Evolutionary conservation across 148 eudicot species (phyloP).

Genomic region (Persicaria tinctoria): DNA sequence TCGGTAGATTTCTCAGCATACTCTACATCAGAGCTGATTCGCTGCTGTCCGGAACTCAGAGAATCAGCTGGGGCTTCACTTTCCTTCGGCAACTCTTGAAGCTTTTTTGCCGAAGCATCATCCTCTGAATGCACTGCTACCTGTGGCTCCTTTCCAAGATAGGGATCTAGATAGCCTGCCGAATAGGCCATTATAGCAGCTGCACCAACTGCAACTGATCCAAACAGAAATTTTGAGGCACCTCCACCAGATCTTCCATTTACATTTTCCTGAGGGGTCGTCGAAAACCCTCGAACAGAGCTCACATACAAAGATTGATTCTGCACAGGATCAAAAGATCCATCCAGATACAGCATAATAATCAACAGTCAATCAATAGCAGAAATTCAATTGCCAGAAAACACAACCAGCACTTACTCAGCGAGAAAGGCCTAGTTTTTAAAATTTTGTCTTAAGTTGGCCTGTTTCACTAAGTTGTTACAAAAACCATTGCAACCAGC

Average conservation of each 20-base stretch:
- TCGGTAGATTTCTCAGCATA: slow-evolving; percentile 24
- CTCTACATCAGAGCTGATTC: slow-evolving; percentile 24
- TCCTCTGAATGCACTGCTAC: slow-evolving; percentile 16
- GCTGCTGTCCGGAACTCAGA: slow-evolving; percentile 20
- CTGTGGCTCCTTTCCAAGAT: slow-evolving; percentile 25
- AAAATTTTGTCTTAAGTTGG: no score
- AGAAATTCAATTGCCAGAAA: background rate
- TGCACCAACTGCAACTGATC: slow-evolving; percentile 56
- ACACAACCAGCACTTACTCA: slow-evolving; percentile 1
- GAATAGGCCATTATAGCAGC: slow-evolving; percentile 47
- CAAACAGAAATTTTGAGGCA: slow-evolving; percentile 41
- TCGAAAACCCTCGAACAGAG: slow-evolving; percentile 46
- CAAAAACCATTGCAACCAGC: background rate
- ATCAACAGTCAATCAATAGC: background rate
- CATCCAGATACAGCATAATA: background rate
- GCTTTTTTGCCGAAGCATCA: slow-evolving; percentile 17
- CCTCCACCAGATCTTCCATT: slow-evolving; percentile 30
- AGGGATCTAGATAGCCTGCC: slow-evolving; percentile 37
- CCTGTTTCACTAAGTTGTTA: background rate
- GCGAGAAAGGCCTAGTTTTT: no score
- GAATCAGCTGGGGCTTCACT: slow-evolving; percentile 16
- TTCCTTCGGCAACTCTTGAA: slow-evolving; percentile 18
- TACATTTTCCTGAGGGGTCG: slow-evolving; percentile 29
- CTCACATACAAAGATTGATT: slow-evolving; percentile 8
- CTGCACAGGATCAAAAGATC: background rate